Percentiles rank a stretch among this genome's conserved stretches.
Evolutionary conservation across 768 basidiomycete species (phyloP).

Genomic region (Sporobolomyces pararoseus): DNA sequence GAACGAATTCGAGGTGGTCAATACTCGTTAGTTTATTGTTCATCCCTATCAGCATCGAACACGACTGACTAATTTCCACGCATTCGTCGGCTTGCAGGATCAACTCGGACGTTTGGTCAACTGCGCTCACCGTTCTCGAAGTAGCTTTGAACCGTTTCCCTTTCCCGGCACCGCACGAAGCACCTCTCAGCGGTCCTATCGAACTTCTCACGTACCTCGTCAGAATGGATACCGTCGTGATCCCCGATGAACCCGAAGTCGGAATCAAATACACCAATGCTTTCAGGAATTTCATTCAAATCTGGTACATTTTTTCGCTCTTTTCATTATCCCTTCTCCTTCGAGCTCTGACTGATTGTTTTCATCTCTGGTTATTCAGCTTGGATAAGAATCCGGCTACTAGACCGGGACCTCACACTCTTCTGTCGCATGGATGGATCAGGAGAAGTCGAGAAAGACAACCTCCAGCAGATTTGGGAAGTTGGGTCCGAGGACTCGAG

Average conservation of each 20-base stretch:
- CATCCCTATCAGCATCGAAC: too few species aligned
- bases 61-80: too few species aligned
- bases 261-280: conserved; percentile 45
- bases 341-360: not conserved
- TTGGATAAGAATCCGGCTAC: conserved; percentile 36
- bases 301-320: conserved; percentile 28
- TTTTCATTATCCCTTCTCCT: not conserved
- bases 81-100: too few species aligned
- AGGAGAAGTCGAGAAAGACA: conserved; percentile 25
- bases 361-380: not conserved
- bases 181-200: conserved; percentile 77
- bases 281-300: conserved; percentile 44
- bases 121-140: conserved; percentile 89
- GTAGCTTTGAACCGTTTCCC: conserved; percentile 92
- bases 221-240: conserved; percentile 60
- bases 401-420: conserved; percentile 26
- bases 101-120: conserved; percentile 94
- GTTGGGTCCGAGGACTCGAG: conserved; percentile 27
- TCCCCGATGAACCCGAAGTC: conserved; percentile 37
- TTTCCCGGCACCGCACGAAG: conserved; percentile 61
- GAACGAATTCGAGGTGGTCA: conserved; percentile 88
- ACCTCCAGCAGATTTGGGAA: conserved; percentile 34
- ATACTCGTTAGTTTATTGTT: conserved; percentile 56
- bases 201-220: conserved; percentile 90
- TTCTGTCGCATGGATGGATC: conserved; percentile 37